Base-by-base conservation (phyloP, 352 stramenopile genomes). In the Phytopythium aichiense region DNA sequence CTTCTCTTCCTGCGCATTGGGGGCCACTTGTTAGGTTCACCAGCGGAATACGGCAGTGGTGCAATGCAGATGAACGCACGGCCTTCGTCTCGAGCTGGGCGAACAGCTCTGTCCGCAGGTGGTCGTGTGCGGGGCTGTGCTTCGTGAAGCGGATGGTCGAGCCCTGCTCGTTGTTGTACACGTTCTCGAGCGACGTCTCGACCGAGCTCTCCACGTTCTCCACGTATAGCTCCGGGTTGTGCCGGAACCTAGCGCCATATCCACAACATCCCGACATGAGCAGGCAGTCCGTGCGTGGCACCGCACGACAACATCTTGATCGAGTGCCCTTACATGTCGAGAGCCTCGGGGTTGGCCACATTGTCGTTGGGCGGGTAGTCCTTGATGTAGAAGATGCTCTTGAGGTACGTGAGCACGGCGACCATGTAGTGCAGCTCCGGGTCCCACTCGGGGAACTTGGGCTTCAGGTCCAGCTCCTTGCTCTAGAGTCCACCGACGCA, bases 311-410 rank as follows among this genome's bases (percentile, higher is more conserved):
- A 31, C 5, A 16, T 35, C 6, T 33, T 25, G 1, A 0, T 50
- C 20, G 43, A 23, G 48, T 15, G 22, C 0, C 78, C 81, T 53
- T 81, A 97, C 73, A 98, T 79, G 35, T 91, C 73, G 33, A 97
- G 79, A 2, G 96, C 94, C 5, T 84, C 78, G 6, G 73, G 63
- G 64, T 99, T 98, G 13, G 93, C 92, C 20, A 89, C 78, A 35
- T 71, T 66, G 9, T 60, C 54, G 35, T 68, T 54, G 40, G 74
- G 61, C 20, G 79, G 68, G 60, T 98, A 98, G 58, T 97, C 90
- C 69, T 98, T 98, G 73, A 97, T 92, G 79, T 98, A 99, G 81
- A 99, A 99, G 62, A 98, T 97, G 61, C 96, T 97, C 75, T 99
- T 99, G 49, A 99, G 74, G 76, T 97, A 98, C 3, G 95, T 98